Evolutionary conservation across 176 grass and related monocot species (phyloP).

Genomic region (Oryza nivara): DNA sequence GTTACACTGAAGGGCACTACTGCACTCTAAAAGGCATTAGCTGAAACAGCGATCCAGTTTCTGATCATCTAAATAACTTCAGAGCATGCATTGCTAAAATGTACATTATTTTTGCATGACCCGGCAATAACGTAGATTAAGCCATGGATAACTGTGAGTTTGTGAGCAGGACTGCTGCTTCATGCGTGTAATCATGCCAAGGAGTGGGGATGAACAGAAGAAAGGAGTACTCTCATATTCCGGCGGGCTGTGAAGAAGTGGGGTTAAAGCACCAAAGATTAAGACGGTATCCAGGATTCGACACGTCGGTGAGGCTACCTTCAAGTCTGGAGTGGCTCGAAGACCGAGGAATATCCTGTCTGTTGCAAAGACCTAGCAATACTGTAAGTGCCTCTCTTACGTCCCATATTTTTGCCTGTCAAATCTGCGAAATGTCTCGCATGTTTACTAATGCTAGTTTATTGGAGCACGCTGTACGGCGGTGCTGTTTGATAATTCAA

Average conservation of each 20-base stretch:
- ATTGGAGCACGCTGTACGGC: background rate
- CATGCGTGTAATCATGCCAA: conserved; percentile 34
- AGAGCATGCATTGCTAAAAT: background rate
- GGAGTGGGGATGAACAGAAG: conserved; percentile 6
- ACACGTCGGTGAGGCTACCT: conserved; percentile 42
- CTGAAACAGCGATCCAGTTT: background rate
- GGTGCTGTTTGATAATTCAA: background rate
- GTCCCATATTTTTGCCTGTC: conserved; percentile 26
- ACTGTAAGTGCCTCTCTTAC: background rate
- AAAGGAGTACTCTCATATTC: conserved; percentile 23
- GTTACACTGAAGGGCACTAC: background rate
- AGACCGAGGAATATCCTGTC: conserved; percentile 33
- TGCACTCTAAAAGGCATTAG: background rate
- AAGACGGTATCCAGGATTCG: background rate
- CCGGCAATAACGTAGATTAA: conserved; percentile 5
- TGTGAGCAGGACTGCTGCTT: background rate
- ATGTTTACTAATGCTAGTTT: conserved; percentile 26
- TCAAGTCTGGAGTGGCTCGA: background rate
- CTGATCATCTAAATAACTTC: background rate
- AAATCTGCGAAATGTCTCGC: conserved; percentile 33
- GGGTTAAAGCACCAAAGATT: conserved; percentile 28
- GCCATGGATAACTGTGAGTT: conserved; percentile 34
- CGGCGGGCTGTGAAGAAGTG: background rate
- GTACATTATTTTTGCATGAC: background rate
- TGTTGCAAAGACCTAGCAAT: conserved; percentile 17